Evolutionary conservation across 139 green algal genomes (phyloP).

Genomic region (Gonium pectorale): DNA sequence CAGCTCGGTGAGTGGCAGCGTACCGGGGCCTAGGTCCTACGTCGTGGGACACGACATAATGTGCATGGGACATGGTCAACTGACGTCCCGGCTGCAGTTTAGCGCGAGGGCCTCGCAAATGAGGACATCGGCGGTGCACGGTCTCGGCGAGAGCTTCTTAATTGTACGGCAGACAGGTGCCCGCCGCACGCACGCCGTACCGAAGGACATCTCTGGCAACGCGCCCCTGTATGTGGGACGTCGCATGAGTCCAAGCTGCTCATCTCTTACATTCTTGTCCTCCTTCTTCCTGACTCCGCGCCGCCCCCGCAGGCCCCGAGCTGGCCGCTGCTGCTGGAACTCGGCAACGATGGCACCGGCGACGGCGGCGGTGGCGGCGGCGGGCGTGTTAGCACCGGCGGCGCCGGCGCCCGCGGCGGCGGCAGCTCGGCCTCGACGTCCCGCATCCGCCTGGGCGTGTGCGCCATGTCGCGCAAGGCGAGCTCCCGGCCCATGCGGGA

Average conservation of each 20-base stretch:
- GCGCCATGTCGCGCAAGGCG: constrained; percentile 94
- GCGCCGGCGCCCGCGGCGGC: neutral
- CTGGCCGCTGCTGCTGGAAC: neutral
- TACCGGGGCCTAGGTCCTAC: neutral
- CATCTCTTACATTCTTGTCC: no score
- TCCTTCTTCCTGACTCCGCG: no score
- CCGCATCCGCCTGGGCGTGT: constrained; percentile 59
- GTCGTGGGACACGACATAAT: neutral
- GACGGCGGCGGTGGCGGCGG: neutral
- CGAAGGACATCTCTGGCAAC: neutral
- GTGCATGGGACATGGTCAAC: neutral
- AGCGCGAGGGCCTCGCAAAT: no score
- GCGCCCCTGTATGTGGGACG: neutral
- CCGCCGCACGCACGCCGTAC: neutral
- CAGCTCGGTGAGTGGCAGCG: neutral
- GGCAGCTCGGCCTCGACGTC: no score
- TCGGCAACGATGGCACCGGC: neutral
- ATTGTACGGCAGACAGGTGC: no score
- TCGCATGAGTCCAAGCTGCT: neutral
- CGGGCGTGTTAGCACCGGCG: neutral
- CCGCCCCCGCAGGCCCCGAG: neutral
- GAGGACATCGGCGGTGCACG: no score
- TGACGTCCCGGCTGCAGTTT: neutral
- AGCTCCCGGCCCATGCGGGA: constrained; percentile 89
- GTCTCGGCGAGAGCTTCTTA: no score